Evolutionary conservation across 345 rosid species (phyloP).

Genomic region (Dipteronia sinensis): DNA sequence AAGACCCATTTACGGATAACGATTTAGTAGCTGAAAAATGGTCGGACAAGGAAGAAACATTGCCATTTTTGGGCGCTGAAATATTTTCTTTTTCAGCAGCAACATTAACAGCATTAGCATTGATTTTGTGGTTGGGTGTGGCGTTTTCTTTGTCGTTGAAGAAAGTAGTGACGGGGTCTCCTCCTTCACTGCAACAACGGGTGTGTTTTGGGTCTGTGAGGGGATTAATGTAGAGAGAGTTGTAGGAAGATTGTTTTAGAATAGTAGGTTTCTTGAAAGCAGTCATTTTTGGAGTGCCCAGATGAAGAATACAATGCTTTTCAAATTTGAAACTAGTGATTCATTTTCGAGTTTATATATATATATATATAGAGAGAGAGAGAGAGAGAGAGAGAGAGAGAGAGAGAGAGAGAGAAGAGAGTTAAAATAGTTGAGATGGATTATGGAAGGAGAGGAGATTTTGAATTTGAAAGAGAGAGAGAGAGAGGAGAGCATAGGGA

Average conservation of each 20-base stretch:
- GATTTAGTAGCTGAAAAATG: conserved; percentile 38
- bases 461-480: conserved; percentile 49
- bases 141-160: conserved; percentile 52
- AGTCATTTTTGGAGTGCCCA: conserved; percentile 20
- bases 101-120: neutral
- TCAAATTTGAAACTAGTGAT: neutral
- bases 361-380: too few species aligned
- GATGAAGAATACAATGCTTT: neutral
- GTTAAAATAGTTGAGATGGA: neutral
- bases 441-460: neutral
- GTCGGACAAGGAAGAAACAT: conserved; percentile 26
- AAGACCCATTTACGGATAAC: conserved; percentile 40
- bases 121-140: neutral
- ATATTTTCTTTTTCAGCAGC: conserved; percentile 46
- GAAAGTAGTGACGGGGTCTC: neutral
- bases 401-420: too few species aligned
- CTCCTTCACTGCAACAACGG: conserved; percentile 41
- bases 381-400: too few species aligned
- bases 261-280: conserved; percentile 30
- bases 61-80: conserved; percentile 29
- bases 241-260: conserved; percentile 36
- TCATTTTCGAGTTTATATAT: too few species aligned
- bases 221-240: conserved; percentile 43
- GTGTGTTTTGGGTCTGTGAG: conserved; percentile 38
- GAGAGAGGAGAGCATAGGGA: conserved; percentile 28